Conservation (phyloP, 768 basidiomycete species). For the Kondoa subrosea region DNA sequence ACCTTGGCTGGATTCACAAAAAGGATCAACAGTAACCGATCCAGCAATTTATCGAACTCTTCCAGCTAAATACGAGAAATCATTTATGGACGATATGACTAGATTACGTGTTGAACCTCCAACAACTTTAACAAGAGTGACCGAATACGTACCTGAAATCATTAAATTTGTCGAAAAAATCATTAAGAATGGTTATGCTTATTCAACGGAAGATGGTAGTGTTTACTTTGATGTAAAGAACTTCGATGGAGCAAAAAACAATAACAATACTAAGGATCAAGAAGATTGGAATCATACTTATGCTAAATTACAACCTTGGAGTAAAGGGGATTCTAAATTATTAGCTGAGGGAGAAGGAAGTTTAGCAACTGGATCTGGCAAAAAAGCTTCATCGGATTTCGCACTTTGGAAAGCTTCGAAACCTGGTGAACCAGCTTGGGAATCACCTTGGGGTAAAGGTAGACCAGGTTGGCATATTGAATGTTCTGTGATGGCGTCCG, state of each 20-base stretch:
- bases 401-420: conserved; percentile 96
- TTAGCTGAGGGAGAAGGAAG: conserved; percentile 83
- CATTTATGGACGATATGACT: conserved; percentile 82
- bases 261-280: too few relatives aligned
- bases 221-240: conserved; percentile 37
- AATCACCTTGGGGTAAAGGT: conserved; percentile 88
- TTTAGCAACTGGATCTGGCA: not conserved
- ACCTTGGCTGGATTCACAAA: conserved; percentile 43
- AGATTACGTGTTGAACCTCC: conserved; percentile 72
- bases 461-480: conserved; percentile 99
- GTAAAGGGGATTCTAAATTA: conserved; percentile 76
- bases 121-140: conserved; percentile 81
- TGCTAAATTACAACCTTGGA: conserved; percentile 90
- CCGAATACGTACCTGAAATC: conserved; percentile 92
- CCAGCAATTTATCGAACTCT: conserved; percentile 66
- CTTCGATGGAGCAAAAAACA: conserved; percentile 36
- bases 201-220: conserved; percentile 48
- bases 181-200: conserved; percentile 68
- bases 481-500: conserved; percentile 94
- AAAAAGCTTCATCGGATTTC: conserved; percentile 46
- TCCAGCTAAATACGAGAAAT: conserved; percentile 70
- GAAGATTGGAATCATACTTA: conserved; percentile 51
- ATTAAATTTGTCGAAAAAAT: conserved; percentile 73
- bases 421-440: conserved; percentile 91
- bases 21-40: conserved; percentile 63